Percentiles rank a stretch among this genome's conserved stretches.
Conservation (phyloP, 768 basidiomycete species). For the Boletales sp. region DNA sequence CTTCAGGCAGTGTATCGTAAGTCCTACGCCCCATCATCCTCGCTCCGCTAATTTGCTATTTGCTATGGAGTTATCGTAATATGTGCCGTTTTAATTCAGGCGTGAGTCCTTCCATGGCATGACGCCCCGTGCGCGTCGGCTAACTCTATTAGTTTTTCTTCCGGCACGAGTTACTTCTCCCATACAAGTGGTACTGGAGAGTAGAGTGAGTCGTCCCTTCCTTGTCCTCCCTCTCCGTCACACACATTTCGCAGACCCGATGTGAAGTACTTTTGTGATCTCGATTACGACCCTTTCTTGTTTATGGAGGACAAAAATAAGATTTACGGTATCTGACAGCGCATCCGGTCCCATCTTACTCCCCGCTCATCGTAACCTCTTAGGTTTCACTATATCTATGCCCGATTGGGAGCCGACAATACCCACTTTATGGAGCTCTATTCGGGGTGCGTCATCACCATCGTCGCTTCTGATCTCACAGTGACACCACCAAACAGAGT, state of each 20-base stretch:
- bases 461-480: background rate
- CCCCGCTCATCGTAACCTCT: background rate
- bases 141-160: constrained; percentile 48
- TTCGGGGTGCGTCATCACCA: constrained; percentile 40
- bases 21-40: constrained; percentile 9
- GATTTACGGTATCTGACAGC: constrained; percentile 41
- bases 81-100: constrained; percentile 79
- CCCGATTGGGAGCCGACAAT: constrained; percentile 66
- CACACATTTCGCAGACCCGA: constrained; percentile 34
- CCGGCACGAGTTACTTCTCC: constrained; percentile 47
- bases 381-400: constrained; percentile 61
- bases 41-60: background rate
- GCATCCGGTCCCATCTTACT: background rate
- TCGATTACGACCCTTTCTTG: constrained; percentile 49
- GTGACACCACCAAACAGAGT: constrained; percentile 41
- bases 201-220: constrained; percentile 41
- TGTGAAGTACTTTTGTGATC: constrained; percentile 53
- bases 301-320: constrained; percentile 53
- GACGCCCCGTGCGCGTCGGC: background rate
- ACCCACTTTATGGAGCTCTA: constrained; percentile 56
- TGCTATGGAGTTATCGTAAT: constrained; percentile 51
- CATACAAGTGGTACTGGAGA: constrained; percentile 62
- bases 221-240: background rate
- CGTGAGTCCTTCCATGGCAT: constrained; percentile 30
- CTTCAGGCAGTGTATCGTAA: constrained; percentile 42